Base-by-base conservation (phyloP, 2,329 filamentous ascomycete genomes). In the Pseudophaeomoniella oleicola region DNA sequence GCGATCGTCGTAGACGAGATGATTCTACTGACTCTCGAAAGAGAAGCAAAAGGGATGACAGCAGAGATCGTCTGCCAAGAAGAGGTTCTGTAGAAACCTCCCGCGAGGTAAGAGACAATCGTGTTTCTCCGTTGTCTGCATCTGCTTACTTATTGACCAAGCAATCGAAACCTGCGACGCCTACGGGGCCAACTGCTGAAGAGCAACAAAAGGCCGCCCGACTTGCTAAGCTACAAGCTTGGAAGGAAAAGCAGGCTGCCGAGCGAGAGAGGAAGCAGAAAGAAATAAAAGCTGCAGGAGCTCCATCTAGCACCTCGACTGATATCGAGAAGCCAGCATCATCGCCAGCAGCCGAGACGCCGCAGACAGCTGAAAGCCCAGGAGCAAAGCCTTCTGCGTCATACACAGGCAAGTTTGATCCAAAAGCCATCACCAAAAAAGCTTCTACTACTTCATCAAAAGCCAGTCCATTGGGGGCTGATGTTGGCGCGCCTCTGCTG, bases 181-280 rank as follows among this genome's bases (percentile, higher is more conserved):
- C 67, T 38, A 53, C 66, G 37, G 59, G 64, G 32, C 58, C 59
- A 13, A 75, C 75, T 49, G 67, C 72, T 18, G 81, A 85, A 49
- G 72, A 75, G 42, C 77, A 85, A 35, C 85, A 81, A 52, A 84
- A 87, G 55, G 81, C 79, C 35, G 82, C 88, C 56, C 69, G 82
- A 43, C 67, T 86, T 31, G 83, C 83, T 17, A 87, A 84, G 53
- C 62, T 93, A 17, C 83, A 88, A 55, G 82, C 83, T 39, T 94
- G 86, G 87, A 94, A 94, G 61, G 81, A 85, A 58, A 88, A 87
- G 59, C 79, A 85, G 53, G 67, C 68, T 4, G 81, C 84, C 44
- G 75, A 77, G 52, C 78, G 79, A 47, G 78, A 79, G 48, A 72
- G 71, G 43, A 83, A 83, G 53, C 74, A 81, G 52, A 77, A 75